Conservation (phyloP, 176 grass and related monocot species). For the Aegilops longissima region DNA sequence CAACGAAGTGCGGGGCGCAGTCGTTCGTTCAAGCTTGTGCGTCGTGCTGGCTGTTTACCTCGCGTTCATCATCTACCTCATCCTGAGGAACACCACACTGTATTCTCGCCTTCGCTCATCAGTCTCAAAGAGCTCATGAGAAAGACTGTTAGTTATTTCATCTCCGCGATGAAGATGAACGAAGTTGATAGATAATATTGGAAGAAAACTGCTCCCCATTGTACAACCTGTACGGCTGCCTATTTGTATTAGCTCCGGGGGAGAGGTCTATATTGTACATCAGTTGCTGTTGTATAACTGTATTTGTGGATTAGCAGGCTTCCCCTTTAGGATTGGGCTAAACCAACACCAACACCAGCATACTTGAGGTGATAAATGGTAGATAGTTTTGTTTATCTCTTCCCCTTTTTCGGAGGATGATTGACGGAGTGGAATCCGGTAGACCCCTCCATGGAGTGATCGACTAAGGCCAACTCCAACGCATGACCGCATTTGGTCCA, state of each 20-base stretch:
- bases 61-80: conserved; percentile 75
- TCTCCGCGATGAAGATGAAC: not conserved
- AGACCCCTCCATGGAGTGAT: too few species aligned
- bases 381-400: conserved; percentile 9
- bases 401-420: conserved; percentile 1
- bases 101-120: conserved; percentile 54
- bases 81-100: conserved; percentile 48
- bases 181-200: conserved; percentile 2
- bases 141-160: not conserved
- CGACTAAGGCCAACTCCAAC: too few species aligned
- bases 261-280: conserved; percentile 24
- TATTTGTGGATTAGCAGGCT: conserved; percentile 31
- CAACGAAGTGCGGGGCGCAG: conserved; percentile 55
- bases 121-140: conserved; percentile 58
- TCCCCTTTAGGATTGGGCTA: conserved; percentile 24
- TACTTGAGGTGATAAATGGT: conserved; percentile 13
- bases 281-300: conserved; percentile 27
- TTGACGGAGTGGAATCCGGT: too few species aligned
- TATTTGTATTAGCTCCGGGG: conserved; percentile 28
- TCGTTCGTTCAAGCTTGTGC: conserved; percentile 67
- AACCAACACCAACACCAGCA: not conserved
- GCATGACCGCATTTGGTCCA: too few species aligned
- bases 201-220: conserved; percentile 14
- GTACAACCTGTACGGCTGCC: conserved; percentile 28
- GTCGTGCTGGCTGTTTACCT: conserved; percentile 57